Evolutionary conservation across 768 basidiomycete species (phyloP).

Genomic region (Suillus clintonianus): DNA sequence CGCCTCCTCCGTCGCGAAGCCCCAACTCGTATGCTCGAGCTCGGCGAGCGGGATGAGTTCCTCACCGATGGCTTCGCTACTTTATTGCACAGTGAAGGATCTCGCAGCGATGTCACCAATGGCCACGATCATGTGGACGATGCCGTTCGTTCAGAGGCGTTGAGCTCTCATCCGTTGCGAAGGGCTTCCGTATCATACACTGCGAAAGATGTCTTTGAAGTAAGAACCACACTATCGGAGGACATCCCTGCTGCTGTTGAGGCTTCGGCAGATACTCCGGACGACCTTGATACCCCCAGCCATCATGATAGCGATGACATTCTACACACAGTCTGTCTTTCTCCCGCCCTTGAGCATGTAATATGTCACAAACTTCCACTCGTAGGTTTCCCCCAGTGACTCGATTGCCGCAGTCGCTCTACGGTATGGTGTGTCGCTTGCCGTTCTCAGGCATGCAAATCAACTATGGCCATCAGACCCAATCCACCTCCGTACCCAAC

Average conservation of each 20-base stretch:
- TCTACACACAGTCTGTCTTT: not conserved
- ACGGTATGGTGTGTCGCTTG: slow-evolving; percentile 83
- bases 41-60: slow-evolving; percentile 23
- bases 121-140: not conserved
- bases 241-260: not conserved
- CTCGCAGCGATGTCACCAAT: no score
- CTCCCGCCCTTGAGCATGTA: not conserved
- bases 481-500: slow-evolving; percentile 80
- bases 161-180: not conserved
- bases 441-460: slow-evolving; percentile 84
- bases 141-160: not conserved
- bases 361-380: slow-evolving; percentile 1
- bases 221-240: not conserved
- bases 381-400: slow-evolving; percentile 70
- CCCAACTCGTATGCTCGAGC: slow-evolving; percentile 22
- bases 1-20: slow-evolving; percentile 2
- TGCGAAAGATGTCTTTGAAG: not conserved
- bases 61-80: slow-evolving; percentile 18
- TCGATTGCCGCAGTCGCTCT: slow-evolving; percentile 86
- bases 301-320: not conserved
- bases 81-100: not conserved
- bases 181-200: not conserved
- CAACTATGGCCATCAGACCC: slow-evolving; percentile 93
- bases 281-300: no score
- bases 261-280: not conserved